Evolutionary conservation across 2,329 filamentous ascomycete genomes (phyloP), one percentile per base, ranked within the genome.

Genomic region (Hortaea sp.): DNA sequence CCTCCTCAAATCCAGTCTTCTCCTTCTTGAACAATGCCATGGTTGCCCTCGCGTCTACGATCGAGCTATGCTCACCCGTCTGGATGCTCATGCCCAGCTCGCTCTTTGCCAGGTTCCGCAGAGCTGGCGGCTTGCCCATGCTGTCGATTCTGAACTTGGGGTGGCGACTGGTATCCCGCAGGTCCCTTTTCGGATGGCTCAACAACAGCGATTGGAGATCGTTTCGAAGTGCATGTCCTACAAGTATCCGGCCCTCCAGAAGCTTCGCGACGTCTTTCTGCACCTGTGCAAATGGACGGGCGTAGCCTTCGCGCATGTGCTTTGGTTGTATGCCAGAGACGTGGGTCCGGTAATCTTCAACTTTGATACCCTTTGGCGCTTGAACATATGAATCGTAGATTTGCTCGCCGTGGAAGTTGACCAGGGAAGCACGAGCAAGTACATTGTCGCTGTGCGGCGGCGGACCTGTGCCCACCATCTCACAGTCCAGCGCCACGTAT

Each of bases 361-460:
- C 86, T 59, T 88, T 82, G 49, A 80, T 79, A 0, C 53, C 50
- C 0, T 55, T 46, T 6, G 59, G 58, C 1, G 87, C 85, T 45
- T 78, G 77, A 7, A 97, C 92, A 61, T 85, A 97, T 9, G 86
- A 90, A 70, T 98, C 92, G 74, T 97, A 95, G 40, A 98, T 71
- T 65, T 95, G 88, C 29, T 84, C 78, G 12, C 89, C 89, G 63
- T 95, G 88, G 66, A 89, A 98, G 66, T 97, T 94, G 55, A 95
- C 89, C 11, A 94, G 71, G 61, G 86, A 94, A 46, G 90, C 87
- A 41, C 92, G 79, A 1, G 92, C 92, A 39, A 98, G 77, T 0
- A 81, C 81, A 32, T 87, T 88, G 60, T 81, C 77, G 53, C 82
- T 74, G 43, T 79, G 79, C 3, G 78, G 70, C 35, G 68, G 64